A percentile compares a stretch with the other conserved stretches of the same genome.
These are phyloP conservation scores for Guyanaporus albipodus DNA, from an alignment of 768 basidiomycete species.

Conservation along the genomic window DNA sequence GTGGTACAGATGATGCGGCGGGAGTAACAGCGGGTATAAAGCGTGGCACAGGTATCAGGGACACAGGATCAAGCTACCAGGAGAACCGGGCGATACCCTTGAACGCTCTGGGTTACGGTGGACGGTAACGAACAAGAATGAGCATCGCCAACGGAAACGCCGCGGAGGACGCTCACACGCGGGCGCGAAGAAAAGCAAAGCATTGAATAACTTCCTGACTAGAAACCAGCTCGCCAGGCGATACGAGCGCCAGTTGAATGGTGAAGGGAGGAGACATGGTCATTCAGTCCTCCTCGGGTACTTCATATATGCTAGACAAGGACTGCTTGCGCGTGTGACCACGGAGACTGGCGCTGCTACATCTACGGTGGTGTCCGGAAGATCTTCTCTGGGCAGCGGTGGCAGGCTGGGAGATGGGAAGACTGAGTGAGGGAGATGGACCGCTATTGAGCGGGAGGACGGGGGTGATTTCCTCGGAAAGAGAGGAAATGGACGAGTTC, in stretches of 20 bases:
- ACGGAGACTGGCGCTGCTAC: constrained; percentile 31
- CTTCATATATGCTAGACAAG: constrained; percentile 31
- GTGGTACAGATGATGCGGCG: constrained; percentile 28
- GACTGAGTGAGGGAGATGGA: constrained; percentile 8
- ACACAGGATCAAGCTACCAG: constrained; percentile 16
- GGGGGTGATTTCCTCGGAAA: constrained; percentile 27
- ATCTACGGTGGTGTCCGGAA: constrained; percentile 26
- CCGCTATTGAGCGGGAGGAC: constrained; percentile 22
- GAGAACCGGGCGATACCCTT: constrained; percentile 15
- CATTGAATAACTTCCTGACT: constrained; percentile 3
- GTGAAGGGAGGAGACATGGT: background rate
- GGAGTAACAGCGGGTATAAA: constrained; percentile 26
- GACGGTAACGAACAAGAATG: constrained; percentile 22
- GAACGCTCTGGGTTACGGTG: constrained; percentile 10
- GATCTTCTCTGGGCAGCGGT: constrained; percentile 16
- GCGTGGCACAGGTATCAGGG: constrained; percentile 30
- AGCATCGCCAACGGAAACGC: constrained; percentile 19
- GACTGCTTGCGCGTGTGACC: constrained; percentile 30
- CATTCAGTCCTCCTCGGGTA: constrained; percentile 30
- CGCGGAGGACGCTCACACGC: constrained; percentile 13
- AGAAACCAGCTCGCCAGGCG: constrained; percentile 20
- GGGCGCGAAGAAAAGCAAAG: constrained; percentile 11
- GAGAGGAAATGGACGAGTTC: constrained; percentile 30
- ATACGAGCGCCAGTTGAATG: constrained; percentile 7
- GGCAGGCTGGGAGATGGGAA: constrained; percentile 1